phyloP scores from a whole-genome alignment of 192 early-diverging fungal genomes.

The Backusella morwellensis region DNA sequence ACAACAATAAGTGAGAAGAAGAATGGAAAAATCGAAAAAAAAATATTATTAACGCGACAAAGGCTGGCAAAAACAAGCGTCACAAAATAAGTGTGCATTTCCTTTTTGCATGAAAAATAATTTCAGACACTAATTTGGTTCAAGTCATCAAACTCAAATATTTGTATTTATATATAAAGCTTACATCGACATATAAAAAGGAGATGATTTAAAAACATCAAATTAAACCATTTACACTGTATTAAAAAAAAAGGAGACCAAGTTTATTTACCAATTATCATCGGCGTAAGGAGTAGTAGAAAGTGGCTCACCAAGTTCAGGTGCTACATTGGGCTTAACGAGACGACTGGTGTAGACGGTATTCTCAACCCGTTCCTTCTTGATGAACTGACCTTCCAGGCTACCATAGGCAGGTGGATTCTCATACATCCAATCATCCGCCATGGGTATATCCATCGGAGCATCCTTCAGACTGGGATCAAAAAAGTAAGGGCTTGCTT shows the following conservation, averaged over 20 bases:
- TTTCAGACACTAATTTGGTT: too few species aligned
- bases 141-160: too few species aligned
- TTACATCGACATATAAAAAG: neutral
- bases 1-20: neutral
- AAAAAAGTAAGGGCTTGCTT: constrained; percentile 23
- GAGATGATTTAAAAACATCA: neutral
- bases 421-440: neutral
- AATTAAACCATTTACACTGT: neutral
- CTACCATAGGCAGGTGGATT: constrained; percentile 14
- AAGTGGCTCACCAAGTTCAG: constrained; percentile 23
- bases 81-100: too few species aligned
- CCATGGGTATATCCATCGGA: neutral
- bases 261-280: constrained; percentile 26
- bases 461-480: constrained; percentile 10
- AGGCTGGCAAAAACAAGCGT: too few species aligned
- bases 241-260: neutral
- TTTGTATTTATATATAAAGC: too few species aligned
- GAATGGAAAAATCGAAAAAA: neutral
- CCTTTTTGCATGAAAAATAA: too few species aligned
- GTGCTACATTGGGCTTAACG: neutral
- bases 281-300: constrained; percentile 11
- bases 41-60: neutral
- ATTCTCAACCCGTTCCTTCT: constrained; percentile 9
- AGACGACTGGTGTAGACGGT: constrained; percentile 14
- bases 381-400: neutral